phyloP scores from a whole-genome alignment of 208 protist species.

The Trypanosoma congolense region DNA sequence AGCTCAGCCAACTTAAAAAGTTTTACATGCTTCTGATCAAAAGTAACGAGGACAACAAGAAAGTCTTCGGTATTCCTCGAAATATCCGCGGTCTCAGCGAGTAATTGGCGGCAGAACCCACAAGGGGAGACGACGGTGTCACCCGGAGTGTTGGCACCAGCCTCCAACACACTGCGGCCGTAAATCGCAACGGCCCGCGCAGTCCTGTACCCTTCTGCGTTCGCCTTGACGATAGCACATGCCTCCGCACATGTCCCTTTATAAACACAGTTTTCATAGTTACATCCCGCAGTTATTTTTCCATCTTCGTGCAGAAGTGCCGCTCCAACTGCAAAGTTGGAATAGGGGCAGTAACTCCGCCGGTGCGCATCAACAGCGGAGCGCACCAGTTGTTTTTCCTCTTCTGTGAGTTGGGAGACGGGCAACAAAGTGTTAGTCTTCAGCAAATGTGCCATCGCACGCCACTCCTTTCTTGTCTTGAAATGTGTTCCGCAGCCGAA shows the following conservation, averaged over 20 bases:
- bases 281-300: constrained; percentile 66
- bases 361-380: constrained; percentile 51
- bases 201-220: constrained; percentile 57
- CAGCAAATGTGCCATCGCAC: too few relatives aligned
- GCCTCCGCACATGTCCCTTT: constrained; percentile 81
- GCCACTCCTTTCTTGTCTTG: too few relatives aligned
- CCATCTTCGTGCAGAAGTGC: constrained; percentile 64
- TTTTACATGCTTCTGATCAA: constrained; percentile 41
- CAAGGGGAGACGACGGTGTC: constrained; percentile 67
- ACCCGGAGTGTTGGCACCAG: constrained; percentile 17
- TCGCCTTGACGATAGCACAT: constrained; percentile 78
- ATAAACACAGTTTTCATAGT: constrained; percentile 83
- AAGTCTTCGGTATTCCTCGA: constrained; percentile 62
- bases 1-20: constrained; percentile 56
- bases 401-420: constrained; percentile 30
- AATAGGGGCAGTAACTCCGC: constrained; percentile 70
- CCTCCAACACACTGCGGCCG: constrained; percentile 27
- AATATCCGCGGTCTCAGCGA: constrained; percentile 77
- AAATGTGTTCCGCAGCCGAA: too few relatives aligned
- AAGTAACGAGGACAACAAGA: constrained; percentile 58
- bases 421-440: constrained; percentile 25
- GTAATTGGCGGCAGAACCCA: constrained; percentile 77
- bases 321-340: constrained; percentile 75
- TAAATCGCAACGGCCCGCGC: constrained; percentile 78
- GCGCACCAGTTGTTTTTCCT: constrained; percentile 32